Evolutionary conservation across 345 rosid genomes (phyloP).

Genomic region (Linum usitatissimum): DNA sequence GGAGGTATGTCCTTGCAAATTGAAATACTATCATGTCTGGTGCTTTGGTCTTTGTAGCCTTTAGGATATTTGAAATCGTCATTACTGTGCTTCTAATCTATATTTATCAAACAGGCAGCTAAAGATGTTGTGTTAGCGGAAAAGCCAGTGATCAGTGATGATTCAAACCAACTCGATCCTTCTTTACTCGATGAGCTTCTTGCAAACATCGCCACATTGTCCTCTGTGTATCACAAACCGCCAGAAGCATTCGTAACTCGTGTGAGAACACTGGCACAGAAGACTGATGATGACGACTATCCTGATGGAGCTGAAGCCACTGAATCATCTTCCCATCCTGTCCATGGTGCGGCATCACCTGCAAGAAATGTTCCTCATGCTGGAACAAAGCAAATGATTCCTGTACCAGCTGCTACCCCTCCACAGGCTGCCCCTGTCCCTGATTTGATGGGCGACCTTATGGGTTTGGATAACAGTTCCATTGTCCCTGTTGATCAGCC

Average conservation of each 20-base stretch:
- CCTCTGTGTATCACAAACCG: conserved; percentile 97
- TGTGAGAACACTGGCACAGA: conserved; percentile 64
- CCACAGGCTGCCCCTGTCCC: conserved; percentile 61
- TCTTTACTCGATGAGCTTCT: conserved; percentile 98
- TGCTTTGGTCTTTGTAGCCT: not conserved
- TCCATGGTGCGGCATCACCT: conserved; percentile 58
- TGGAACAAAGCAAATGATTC: conserved; percentile 48
- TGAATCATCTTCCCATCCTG: conserved; percentile 52
- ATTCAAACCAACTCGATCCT: conserved; percentile 88
- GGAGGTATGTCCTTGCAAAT: conserved; percentile 45
- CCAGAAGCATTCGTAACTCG: conserved; percentile 96
- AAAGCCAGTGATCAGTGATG: conserved; percentile 98
- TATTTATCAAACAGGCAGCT: conserved; percentile 59
- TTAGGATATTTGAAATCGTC: not conserved
- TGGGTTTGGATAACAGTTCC: conserved; percentile 71
- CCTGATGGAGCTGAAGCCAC: conserved; percentile 73
- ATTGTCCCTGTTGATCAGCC: conserved; percentile 80
- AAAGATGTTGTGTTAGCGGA: conserved; percentile 98
- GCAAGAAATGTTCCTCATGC: conserved; percentile 28
- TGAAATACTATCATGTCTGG: not conserved
- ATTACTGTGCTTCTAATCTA: not conserved
- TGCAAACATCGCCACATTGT: conserved; percentile 90
- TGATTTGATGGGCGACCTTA: conserved; percentile 84
- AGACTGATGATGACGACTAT: conserved; percentile 89
- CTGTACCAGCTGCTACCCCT: conserved; percentile 36